Conservation (phyloP, 805 yeast species). For the Kluyveromyces wickerhamii region DNA sequence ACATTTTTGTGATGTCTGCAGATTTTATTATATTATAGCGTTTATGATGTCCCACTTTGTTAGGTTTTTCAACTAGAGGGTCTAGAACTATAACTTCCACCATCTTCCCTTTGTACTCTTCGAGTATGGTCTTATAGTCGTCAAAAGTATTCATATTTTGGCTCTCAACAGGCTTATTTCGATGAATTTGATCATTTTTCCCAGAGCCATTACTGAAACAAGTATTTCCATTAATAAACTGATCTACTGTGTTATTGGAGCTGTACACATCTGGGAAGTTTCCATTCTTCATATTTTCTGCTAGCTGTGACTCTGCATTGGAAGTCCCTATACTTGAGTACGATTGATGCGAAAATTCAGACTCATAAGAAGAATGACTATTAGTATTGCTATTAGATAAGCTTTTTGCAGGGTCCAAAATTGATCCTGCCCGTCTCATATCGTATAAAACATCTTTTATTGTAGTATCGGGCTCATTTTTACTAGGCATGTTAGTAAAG, state of each 20-base stretch:
- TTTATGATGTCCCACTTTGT: neutral
- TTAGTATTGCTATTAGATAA: constrained; percentile 15
- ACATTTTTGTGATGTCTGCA: constrained; percentile 17
- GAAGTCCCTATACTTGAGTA: constrained; percentile 7
- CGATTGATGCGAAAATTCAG: constrained; percentile 22
- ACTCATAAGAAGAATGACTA: constrained; percentile 20
- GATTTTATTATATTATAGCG: too few species aligned
- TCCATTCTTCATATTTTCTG: too few species aligned
- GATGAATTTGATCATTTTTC: too few species aligned
- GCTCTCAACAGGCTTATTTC: too few species aligned
- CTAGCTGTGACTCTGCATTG: neutral
- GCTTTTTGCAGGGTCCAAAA: constrained; percentile 19
- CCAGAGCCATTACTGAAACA: too few species aligned
- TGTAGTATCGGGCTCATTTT: neutral
- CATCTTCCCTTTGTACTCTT: constrained; percentile 16
- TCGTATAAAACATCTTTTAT: neutral
- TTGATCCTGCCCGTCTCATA: neutral
- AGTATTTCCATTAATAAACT: too few species aligned
- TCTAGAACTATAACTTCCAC: constrained; percentile 24
- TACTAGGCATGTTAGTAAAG: constrained; percentile 3
- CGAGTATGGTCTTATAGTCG: constrained; percentile 8
- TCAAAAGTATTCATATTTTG: too few species aligned
- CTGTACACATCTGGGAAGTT: too few species aligned
- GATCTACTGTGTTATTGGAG: too few species aligned
- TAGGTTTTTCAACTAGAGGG: constrained; percentile 9